A percentile compares a stretch with the other conserved stretches of the same genome.
phyloP scores from a whole-genome alignment of 2,329 filamentous ascomycete genomes.

The Colletotrichum liriopes region DNA sequence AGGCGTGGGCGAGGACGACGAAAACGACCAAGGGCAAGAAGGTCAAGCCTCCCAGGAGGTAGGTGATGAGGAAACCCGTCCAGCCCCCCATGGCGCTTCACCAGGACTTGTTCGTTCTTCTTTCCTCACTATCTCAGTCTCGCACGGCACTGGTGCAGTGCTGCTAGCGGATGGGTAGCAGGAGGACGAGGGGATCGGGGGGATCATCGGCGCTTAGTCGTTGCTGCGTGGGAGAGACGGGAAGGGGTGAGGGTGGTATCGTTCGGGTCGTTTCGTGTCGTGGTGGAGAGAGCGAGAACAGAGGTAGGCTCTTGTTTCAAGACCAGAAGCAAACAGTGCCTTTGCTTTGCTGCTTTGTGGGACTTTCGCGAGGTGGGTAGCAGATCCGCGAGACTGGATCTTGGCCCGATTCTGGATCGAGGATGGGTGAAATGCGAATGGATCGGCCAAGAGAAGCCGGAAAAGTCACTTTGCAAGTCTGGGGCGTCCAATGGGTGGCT shows the following conservation, averaged over 20 bases:
- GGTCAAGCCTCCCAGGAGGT: conserved; percentile 89
- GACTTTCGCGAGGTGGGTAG: conserved; percentile 15
- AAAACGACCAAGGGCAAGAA: conserved; percentile 82
- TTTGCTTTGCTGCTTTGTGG: not conserved
- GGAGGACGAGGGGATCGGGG: conserved; percentile 15
- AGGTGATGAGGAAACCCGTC: conserved; percentile 78
- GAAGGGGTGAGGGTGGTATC: not conserved
- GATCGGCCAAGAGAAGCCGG: conserved; percentile 15
- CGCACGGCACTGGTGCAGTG: conserved; percentile 33
- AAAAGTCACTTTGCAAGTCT: conserved; percentile 32
- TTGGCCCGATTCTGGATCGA: conserved; percentile 27
- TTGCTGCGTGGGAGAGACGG: not conserved
- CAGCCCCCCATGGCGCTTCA: conserved; percentile 64
- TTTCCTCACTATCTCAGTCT: conserved; percentile 16
- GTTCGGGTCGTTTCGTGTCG: not conserved
- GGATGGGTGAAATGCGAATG: not conserved
- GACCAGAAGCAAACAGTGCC: conserved; percentile 3
- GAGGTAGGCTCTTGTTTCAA: conserved; percentile 16
- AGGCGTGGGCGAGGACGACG: conserved; percentile 75
- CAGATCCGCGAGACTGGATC: conserved; percentile 14
- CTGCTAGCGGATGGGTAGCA: conserved; percentile 32
- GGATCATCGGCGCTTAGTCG: conserved; percentile 38
- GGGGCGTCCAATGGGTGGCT: conserved; percentile 33
- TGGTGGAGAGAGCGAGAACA: not conserved
- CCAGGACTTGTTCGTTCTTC: conserved; percentile 23